Percentiles rank a stretch among this genome's conserved stretches.
Evolutionary conservation across 192 early-diverging fungal genomes (phyloP).

Genomic region (Phlyctochytrium planicorne): DNA sequence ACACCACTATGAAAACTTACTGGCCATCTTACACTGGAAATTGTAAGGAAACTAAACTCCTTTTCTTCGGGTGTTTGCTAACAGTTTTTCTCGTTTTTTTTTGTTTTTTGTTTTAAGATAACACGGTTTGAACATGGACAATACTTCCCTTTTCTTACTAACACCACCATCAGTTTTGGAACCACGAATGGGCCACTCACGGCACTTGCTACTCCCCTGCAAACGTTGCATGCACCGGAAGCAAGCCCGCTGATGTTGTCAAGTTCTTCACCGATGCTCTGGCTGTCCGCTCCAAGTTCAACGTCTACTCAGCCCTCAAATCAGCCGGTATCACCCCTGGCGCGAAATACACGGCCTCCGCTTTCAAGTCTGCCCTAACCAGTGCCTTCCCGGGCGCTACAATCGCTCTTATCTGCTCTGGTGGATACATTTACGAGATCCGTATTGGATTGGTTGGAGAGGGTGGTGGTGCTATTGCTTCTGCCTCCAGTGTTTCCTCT

Average conservation of each 20-base stretch:
- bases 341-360: slow-evolving; percentile 35
- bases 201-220: slow-evolving; percentile 35
- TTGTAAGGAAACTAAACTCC: too few species aligned
- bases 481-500: neutral
- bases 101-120: too few species aligned
- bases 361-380: slow-evolving; percentile 43
- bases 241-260: neutral
- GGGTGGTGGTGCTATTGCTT: neutral
- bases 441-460: neutral
- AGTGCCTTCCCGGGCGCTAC: slow-evolving; percentile 23
- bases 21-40: slow-evolving; percentile 31
- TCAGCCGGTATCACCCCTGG: slow-evolving; percentile 36
- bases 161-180: slow-evolving; percentile 36
- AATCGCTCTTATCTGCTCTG: neutral
- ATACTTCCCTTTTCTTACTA: too few species aligned
- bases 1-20: slow-evolving; percentile 30
- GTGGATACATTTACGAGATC: neutral
- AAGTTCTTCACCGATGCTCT: slow-evolving; percentile 5
- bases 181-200: slow-evolving; percentile 54
- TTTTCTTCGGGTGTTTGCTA: too few species aligned
- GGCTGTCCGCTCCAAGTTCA: neutral
- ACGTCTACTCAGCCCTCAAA: slow-evolving; percentile 5
- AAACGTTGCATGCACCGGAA: neutral
- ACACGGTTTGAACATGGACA: too few species aligned
- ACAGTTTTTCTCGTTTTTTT: too few species aligned